Base-by-base conservation (phyloP, 805 yeast genomes). In the Saccharomycopsis sp. region DNA sequence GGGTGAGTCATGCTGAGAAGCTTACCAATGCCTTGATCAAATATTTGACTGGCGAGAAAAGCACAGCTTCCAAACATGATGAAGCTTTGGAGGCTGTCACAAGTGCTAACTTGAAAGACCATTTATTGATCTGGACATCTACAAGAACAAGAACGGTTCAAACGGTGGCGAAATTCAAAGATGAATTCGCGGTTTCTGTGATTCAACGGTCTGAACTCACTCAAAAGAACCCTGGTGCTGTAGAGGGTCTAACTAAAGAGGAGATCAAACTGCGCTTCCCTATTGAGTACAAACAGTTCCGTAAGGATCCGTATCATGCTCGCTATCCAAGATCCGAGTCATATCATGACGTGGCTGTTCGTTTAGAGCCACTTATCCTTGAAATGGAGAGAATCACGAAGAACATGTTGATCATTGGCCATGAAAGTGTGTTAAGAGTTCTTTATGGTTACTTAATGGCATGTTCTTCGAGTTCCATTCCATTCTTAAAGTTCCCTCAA, bases 381-480 rank as follows among this genome's bases (percentile, higher is more conserved):
- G 98, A 94, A 71, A 86, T 94, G 84, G 99, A 94, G 71, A 81
- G 97, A 65, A 85, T 87, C 81, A 81, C 89, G 56, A 89, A 90
- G 20, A 97, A 91, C 69, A 80, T 94, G 15, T 75, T 94, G 64
- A 87, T 94, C 60, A 87, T 94, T 64, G 97, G 97, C 1, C 97
- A 94, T 69, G 97, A 93, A 67, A 83, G 96, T 0, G 87, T 94
- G 1, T 78, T 96, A 63, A 78, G 92, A 61, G 97, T 94, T 3
- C 79, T 94, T 56, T 94, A 91, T 67, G 99, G 98, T 2, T 94
- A 94, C 72, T 77, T 93, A 66, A 89, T 94, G 97, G 94, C 97
- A 3, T 85, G 89, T 64, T 82, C 93, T 1, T 88, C 94, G 65
- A 78, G 78, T 61, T 97, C 92, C 65, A 90, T 94, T 59, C 97